Evolutionary conservation across 305 asterid genomes (phyloP), one percentile per base, ranked within the genome.

Genomic region (Striga hermonthica): DNA sequence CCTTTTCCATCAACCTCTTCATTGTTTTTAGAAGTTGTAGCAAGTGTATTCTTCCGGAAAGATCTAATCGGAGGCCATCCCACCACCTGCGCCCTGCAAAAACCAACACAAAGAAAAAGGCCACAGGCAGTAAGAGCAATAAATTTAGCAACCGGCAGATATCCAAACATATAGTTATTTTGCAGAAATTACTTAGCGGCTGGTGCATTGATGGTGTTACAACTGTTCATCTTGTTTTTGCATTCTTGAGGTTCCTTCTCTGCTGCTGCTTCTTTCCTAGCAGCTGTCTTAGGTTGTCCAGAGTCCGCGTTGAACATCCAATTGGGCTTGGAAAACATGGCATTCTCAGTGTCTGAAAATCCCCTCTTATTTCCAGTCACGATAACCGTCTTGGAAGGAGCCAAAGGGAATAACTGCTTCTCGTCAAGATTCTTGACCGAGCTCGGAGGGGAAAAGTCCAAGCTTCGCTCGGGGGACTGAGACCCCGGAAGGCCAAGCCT

Each of bases 401-500:
- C 71, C 57, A 82, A 72, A 1, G 83, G 87, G 58, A 82, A 79
- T 73, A 82, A 55, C 6, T 68, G 75, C 66, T 82, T 79, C 65
- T 82, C 84, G 14, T 75, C 81, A 36, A 76, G 62, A 22, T 22
- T 22, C 57, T 73, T 67, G 14, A 41, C 69, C 1, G 74, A 49
- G 57, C 53, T 52, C 7, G 68, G 63, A 50, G 67, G 66, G 57
- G 64, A 47, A 11, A 79, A 75, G 31, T 79, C 83, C 6, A 75
- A 70, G 15, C 77, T 82, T 13, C 84, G 76, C 65, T 83, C 84
- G 4, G 90, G 88, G 40, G 90, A 87, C 60, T 82, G 90, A 48
- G 92, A 87, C 76, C 95, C 95, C n/a, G 95, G 95, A 60, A 87
- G 92, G 65, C 95, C 89, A 69, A 87, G 91, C 79, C 85, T 83